Base-by-base conservation (phyloP, 2,329 filamentous ascomycete genomes). In the Blastomyces percursus region DNA sequence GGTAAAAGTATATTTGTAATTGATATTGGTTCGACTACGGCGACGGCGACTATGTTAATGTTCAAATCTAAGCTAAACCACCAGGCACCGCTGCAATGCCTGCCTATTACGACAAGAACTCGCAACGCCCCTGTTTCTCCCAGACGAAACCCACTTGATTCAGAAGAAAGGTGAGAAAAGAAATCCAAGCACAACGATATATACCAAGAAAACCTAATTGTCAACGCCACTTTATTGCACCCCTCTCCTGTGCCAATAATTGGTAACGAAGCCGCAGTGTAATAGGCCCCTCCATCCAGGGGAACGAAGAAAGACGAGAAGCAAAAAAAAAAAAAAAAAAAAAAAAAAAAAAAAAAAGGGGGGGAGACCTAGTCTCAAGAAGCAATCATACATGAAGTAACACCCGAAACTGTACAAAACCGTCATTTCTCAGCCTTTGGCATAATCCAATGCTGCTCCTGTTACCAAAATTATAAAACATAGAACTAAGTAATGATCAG, bases 311-410 rank as follows among this genome's bases (percentile, higher is more conserved):
- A 35, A 27, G 9, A 16, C 21, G 4, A 57, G 1, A 24, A 24
- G 24, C 11, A 50, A 14, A 12, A 24, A 11, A 2, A 48, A 48
- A 48, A 24, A 6, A 21, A 24, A 48, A 24, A 11, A 57, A 0
- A 24, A 24, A 50, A 14, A 12, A 24, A 11, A 2, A 48, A 48
- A 48, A 24, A 6, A 21, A 24, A 48, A 24, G 19, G 19, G 8
- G 12, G 19, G 19, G 8, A 4, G 12, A 24, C 46, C 24, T 11
- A 24, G 9, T 2, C 11, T 21, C 46, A 24, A 50, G 8, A 19
- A 54, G 9, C 27, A 57, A 59, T 46, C 55, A 59, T 59, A 59
- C 38, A 48, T 19, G 21, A 59, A 24, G 46, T 30, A 46, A 56
- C 30, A 56, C 12, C 19, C 5, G 32, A 21, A 59, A 46, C 56